Evolutionary conservation across 352 stramenopile genomes (phyloP).

Genomic region (Pythium utonaiense): DNA sequence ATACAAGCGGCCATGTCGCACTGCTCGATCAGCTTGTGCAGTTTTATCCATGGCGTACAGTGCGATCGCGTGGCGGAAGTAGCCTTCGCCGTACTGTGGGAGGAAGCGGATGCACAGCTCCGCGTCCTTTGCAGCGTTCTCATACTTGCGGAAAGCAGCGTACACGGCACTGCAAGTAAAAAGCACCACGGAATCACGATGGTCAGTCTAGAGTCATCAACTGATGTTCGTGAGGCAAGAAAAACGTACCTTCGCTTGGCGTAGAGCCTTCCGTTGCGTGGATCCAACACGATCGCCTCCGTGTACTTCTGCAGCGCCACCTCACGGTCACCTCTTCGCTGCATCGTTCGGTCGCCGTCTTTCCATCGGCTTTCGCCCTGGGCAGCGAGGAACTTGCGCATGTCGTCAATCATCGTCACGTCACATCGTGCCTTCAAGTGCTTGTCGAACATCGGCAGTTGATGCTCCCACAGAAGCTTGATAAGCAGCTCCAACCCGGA

Average conservation of each 20-base stretch:
- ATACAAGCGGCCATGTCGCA: slow-evolving; percentile 14
- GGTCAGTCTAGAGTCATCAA: background rate
- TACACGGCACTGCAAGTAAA: slow-evolving; percentile 20
- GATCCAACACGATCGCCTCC: slow-evolving; percentile 24
- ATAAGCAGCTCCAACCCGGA: slow-evolving; percentile 20
- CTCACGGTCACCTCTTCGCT: slow-evolving; percentile 6
- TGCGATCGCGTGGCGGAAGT: slow-evolving; percentile 26
- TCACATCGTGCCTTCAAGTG: slow-evolving; percentile 11
- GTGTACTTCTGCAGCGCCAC: slow-evolving; percentile 21
- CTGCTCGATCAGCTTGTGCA: slow-evolving; percentile 11
- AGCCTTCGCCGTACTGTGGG: slow-evolving; percentile 23
- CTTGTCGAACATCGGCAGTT: slow-evolving; percentile 18
- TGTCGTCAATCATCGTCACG: slow-evolving; percentile 9
- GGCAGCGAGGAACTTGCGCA: slow-evolving; percentile 15
- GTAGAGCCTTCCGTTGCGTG: slow-evolving; percentile 17
- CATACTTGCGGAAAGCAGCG: slow-evolving; percentile 12
- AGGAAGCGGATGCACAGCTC: slow-evolving; percentile 23
- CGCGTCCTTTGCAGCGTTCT: slow-evolving; percentile 18
- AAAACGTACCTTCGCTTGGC: slow-evolving; percentile 23
- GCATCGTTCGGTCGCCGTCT: slow-evolving; percentile 15
- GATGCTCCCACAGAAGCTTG: slow-evolving; percentile 19
- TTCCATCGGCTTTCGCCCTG: slow-evolving; percentile 13
- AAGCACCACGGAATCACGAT: background rate
- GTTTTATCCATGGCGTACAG: slow-evolving; percentile 9
- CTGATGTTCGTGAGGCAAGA: too few species aligned